These are phyloP conservation scores for Colletotrichum sp. DNA, from an alignment of 2,329 filamentous ascomycete species.

Conservation along the genomic window DNA sequence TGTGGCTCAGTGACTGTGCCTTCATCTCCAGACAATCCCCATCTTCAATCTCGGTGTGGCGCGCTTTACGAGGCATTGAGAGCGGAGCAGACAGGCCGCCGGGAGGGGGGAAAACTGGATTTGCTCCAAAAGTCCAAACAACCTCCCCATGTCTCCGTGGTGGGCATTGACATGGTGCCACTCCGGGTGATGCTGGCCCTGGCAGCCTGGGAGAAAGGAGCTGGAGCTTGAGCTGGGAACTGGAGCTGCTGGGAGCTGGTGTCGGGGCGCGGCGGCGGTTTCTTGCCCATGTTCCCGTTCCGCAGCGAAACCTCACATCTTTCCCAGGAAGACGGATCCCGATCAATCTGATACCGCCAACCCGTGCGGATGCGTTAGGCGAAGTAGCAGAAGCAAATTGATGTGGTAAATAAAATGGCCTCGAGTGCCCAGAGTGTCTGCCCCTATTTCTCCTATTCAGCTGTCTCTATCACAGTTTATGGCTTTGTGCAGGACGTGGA, in stretches of 20 bases:
- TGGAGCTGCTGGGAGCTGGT: neutral
- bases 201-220: neutral
- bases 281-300: neutral
- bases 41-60: neutral
- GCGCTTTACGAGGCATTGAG: neutral
- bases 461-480: neutral
- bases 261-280: neutral
- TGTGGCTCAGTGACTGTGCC: neutral
- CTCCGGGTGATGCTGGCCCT: neutral
- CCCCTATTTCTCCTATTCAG: neutral
- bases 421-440: neutral
- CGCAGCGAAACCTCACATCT: neutral
- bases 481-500: neutral
- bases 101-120: neutral
- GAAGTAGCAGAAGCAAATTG: constrained; percentile 19
- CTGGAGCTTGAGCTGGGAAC: neutral
- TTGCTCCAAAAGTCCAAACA: neutral
- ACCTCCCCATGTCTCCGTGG: neutral
- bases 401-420: neutral
- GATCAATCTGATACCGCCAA: constrained; percentile 9
- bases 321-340: neutral
- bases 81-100: neutral
- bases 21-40: neutral
- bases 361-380: constrained; percentile 2
- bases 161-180: neutral